phyloP scores from a whole-genome alignment of 1,284 basidiomycete genomes.

The Rhodotorula sp. region DNA sequence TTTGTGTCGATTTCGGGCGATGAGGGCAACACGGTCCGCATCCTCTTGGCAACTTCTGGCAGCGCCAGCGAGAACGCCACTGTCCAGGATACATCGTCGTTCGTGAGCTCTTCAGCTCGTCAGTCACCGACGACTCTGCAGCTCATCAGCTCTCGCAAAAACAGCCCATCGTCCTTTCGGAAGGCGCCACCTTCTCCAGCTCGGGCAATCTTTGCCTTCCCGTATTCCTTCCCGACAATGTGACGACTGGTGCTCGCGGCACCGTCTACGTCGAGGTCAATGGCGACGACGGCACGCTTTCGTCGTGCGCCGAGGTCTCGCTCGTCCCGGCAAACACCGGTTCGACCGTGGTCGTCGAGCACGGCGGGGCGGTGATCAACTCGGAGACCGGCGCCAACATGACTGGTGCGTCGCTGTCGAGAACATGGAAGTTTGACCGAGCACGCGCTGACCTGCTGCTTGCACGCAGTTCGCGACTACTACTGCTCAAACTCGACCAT shows the following conservation, averaged over 20 bases:
- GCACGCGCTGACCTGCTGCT: background rate
- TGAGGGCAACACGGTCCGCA: conserved; percentile 12
- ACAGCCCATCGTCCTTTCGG: conserved; percentile 17
- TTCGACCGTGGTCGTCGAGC: conserved; percentile 3
- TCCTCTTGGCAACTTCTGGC: conserved; percentile 12
- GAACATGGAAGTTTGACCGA: too few relatives aligned
- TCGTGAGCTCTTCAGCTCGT: conserved; percentile 7
- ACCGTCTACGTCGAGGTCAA: conserved; percentile 28
- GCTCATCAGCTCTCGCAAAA: background rate
- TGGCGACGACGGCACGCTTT: conserved; percentile 16
- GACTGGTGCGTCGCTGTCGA: background rate
- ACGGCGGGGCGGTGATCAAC: conserved; percentile 23
- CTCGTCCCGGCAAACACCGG: conserved; percentile 22
- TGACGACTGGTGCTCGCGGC: conserved; percentile 1
- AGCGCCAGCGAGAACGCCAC: conserved; percentile 13
- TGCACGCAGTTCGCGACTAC: conserved; percentile 9
- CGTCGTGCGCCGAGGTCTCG: conserved; percentile 26
- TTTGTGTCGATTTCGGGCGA: conserved; percentile 27
- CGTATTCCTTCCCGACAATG: background rate
- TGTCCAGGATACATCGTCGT: conserved; percentile 9
- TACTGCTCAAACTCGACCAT: conserved; percentile 30
- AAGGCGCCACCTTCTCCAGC: conserved; percentile 15
- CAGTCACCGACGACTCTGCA: rapidly evolving
- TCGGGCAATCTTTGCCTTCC: conserved; percentile 33
- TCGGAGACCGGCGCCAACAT: conserved; percentile 12